Conservation (phyloP, 2,329 filamentous ascomycete genomes). For the Diaporthe sp. region DNA sequence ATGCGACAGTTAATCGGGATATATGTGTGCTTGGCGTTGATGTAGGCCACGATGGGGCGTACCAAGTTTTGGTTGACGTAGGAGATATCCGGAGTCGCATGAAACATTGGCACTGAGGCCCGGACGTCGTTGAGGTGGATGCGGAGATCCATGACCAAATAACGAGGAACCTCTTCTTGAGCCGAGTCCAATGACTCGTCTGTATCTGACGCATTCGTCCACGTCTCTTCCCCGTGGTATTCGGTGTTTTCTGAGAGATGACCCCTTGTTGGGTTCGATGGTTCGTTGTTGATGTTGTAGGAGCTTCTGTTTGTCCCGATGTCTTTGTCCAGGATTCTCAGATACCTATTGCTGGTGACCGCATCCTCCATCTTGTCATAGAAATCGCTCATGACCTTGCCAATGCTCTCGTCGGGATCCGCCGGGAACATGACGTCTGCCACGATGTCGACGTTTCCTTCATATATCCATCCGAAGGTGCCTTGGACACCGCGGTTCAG, state of each 20-base stretch:
- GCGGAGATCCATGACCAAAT: slow-evolving; percentile 93
- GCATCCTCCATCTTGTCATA: slow-evolving; percentile 96
- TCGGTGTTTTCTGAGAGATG: slow-evolving; percentile 31
- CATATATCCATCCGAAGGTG: slow-evolving; percentile 97
- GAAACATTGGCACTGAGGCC: slow-evolving; percentile 90
- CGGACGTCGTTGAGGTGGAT: slow-evolving; percentile 96
- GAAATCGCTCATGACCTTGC: slow-evolving; percentile 96
- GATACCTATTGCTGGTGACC: slow-evolving; percentile 81
- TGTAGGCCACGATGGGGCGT: slow-evolving; percentile 96
- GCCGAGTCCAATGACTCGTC: slow-evolving; percentile 16
- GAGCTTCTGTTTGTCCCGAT: slow-evolving; percentile 42
- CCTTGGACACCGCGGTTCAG: slow-evolving; percentile 93
- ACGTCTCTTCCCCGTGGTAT: slow-evolving; percentile 36
- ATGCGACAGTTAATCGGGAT: slow-evolving; percentile 96
- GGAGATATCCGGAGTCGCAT: slow-evolving; percentile 80
- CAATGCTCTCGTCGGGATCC: slow-evolving; percentile 88
- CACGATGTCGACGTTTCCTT: slow-evolving; percentile 96
- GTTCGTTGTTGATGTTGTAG: slow-evolving; percentile 40
- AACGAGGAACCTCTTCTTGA: slow-evolving; percentile 75
- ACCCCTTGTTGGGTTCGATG: slow-evolving; percentile 13
- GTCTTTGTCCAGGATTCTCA: slow-evolving; percentile 67
- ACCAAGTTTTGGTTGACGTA: slow-evolving; percentile 98
- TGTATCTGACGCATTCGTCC: slow-evolving; percentile 30
- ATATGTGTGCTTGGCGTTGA: slow-evolving; percentile 94
- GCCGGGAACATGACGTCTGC: slow-evolving; percentile 95